These are phyloP conservation scores for Monosporozyma servazzii DNA, from an alignment of 805 yeast species.

Conservation along the genomic window DNA sequence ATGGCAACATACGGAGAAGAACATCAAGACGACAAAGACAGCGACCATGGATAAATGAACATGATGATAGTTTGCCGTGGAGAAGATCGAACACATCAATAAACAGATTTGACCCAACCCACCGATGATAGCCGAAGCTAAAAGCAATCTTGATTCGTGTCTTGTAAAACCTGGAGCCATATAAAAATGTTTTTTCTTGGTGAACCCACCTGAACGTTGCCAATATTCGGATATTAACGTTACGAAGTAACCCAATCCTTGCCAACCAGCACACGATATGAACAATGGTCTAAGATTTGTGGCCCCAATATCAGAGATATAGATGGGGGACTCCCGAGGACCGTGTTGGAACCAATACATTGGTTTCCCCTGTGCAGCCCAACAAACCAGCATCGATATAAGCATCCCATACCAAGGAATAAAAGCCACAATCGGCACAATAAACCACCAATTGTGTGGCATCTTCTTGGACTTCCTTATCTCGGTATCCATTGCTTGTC, in stretches of 20 bases:
- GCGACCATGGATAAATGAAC: conserved; percentile 62
- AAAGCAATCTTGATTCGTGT: conserved; percentile 34
- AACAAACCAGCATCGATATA: conserved; percentile 61
- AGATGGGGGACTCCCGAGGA: conserved; percentile 42
- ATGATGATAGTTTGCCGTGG: conserved; percentile 45
- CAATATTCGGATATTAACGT: conserved; percentile 54
- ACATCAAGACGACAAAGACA: conserved; percentile 60
- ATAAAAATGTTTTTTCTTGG: conserved; percentile 11
- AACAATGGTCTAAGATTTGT: conserved; percentile 77
- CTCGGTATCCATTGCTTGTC: background rate
- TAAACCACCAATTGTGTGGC: conserved; percentile 37
- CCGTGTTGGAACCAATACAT: conserved; percentile 45
- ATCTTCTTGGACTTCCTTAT: conserved; percentile 4
- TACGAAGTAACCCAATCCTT: conserved; percentile 63
- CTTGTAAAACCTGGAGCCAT: conserved; percentile 35
- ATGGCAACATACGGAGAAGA: conserved; percentile 41
- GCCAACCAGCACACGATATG: conserved; percentile 66
- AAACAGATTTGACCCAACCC: conserved; percentile 63
- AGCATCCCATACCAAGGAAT: conserved; percentile 89
- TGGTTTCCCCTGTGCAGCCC: conserved; percentile 78
- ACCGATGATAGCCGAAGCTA: conserved; percentile 37
- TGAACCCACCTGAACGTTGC: conserved; percentile 41
- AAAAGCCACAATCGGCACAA: conserved; percentile 57
- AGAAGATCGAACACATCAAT: conserved; percentile 62
- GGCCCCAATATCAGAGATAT: conserved; percentile 81